Base-by-base conservation (phyloP, 2,329 filamentous ascomycete genomes). In the Xylaria sp. region DNA sequence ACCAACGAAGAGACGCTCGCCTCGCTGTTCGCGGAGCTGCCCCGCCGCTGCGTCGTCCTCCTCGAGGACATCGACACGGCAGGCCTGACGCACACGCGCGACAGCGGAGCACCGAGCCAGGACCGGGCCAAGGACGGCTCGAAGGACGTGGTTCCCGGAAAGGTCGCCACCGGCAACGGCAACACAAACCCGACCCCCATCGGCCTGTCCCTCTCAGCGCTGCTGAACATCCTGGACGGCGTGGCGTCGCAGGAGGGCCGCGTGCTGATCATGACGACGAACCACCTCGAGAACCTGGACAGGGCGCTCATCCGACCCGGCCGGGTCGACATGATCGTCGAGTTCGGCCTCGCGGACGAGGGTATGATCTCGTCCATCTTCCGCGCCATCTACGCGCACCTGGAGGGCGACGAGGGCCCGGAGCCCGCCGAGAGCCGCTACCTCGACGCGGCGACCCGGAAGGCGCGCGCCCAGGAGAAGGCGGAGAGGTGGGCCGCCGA, bases 221-320 rank as follows among this genome's bases (percentile, higher is more conserved):
- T 94, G 2, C 82, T 94, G 44, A 94, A 94, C 71, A 88, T 90
- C 43, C 86, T 94, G 39, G 90, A 95, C 62, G 89, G 91, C 38
- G 83, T 86, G 6, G 82, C 82, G 17, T 84, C 82, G 7, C 82
- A 85, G 58, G 84, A 87, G 64, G 83, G 83, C 6, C 79, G 83
- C n/a, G 76, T 86, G 4, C 75, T 86, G 13, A 80, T 86, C 68
- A 86, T 86, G 83, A 86, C 83, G 2, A 86, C 83, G n/a, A 86
- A 86, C 61, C 82, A 85, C 66, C 49, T 84, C 0, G 82, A 86
- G 57, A 83, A 82, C 63, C 76, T 86, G 7, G 83, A 86, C 71
- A 80, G 80, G 57, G 84, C 84, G 0, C 75, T 87, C 17, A 84
- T 86, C 57, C 82, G 84, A 0, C 83, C 84, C 0, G 84, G 84